Percentiles rank a stretch among this genome's conserved stretches.
These are phyloP conservation scores for Lyophyllum shimeji DNA, from an alignment of 768 basidiomycete species.

Conservation along the genomic window DNA sequence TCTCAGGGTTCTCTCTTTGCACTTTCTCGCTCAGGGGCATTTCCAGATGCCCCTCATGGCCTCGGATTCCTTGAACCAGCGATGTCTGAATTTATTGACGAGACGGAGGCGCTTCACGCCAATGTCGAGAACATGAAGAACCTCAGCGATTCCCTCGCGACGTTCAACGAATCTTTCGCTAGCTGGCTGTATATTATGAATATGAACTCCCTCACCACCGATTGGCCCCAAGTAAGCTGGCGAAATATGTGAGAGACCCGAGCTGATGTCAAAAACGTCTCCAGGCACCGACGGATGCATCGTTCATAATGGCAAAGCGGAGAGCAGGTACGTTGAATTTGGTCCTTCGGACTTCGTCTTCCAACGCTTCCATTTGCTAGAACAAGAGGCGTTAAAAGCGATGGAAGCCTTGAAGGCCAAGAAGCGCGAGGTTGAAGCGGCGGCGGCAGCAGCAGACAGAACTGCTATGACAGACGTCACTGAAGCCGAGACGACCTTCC, in stretches of 20 bases:
- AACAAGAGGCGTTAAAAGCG: slow-evolving; percentile 57
- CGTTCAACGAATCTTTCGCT: slow-evolving; percentile 92
- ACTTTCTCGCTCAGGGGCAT: slow-evolving; percentile 73
- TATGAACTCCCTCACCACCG: slow-evolving; percentile 93
- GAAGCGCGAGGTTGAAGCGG: slow-evolving; percentile 32
- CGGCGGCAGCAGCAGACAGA: slow-evolving; percentile 31
- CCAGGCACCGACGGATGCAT: slow-evolving; percentile 61
- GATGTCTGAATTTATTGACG: slow-evolving; percentile 85
- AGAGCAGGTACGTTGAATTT: slow-evolving; percentile 51
- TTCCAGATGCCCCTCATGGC: slow-evolving; percentile 77
- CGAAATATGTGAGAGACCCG: neutral
- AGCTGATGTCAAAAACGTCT: neutral
- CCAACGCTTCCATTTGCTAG: slow-evolving; percentile 31
- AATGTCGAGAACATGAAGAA: slow-evolving; percentile 72
- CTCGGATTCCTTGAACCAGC: slow-evolving; percentile 85
- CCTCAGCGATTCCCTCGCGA: slow-evolving; percentile 73
- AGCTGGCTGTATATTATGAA: slow-evolving; percentile 90
- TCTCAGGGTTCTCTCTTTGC: slow-evolving; percentile 91
- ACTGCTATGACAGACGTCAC: slow-evolving; percentile 42
- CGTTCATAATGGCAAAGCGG: slow-evolving; percentile 56
- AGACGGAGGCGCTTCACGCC: slow-evolving; percentile 75
- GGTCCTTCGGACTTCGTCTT: neutral
- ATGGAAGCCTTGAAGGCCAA: slow-evolving; percentile 50
- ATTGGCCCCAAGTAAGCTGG: slow-evolving; percentile 78
- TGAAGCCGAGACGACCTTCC: slow-evolving; percentile 39